Percentiles rank a stretch among this genome's conserved stretches.
phyloP scores from a whole-genome alignment of 176 grass and related monocot genomes.

The Secale cereale region DNA sequence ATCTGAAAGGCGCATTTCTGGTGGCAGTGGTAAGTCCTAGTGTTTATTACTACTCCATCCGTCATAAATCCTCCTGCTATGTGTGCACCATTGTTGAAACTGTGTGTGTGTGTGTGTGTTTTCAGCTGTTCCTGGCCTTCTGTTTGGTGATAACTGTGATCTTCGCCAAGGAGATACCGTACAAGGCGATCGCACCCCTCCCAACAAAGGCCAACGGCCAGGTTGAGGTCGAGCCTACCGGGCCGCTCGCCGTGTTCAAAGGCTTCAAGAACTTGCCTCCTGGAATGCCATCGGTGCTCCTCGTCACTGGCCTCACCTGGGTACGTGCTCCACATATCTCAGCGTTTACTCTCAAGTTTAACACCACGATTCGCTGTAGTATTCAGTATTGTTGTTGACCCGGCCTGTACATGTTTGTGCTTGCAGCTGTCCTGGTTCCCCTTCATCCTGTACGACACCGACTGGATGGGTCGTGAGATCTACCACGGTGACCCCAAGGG shows the following conservation, averaged over 20 bases:
- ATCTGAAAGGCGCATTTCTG: slow-evolving; percentile 87
- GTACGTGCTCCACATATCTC: slow-evolving; percentile 19
- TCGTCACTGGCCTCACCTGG: slow-evolving; percentile 87
- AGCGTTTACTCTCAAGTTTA: not conserved
- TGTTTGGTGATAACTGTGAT: slow-evolving; percentile 52
- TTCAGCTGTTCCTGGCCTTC: slow-evolving; percentile 56
- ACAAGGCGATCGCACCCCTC: slow-evolving; percentile 27
- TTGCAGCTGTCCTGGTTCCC: slow-evolving; percentile 89
- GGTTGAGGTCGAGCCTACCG: slow-evolving; percentile 23
- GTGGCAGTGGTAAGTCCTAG: slow-evolving; percentile 67
- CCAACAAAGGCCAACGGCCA: slow-evolving; percentile 43
- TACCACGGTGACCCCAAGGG: slow-evolving; percentile 87
- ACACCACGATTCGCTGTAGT: not conserved
- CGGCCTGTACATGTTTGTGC: too few relatives aligned
- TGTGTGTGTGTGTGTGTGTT: not conserved
- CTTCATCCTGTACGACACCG: slow-evolving; percentile 95
- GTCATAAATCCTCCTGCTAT: not conserved
- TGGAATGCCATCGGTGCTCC: slow-evolving; percentile 86
- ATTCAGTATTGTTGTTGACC: slow-evolving; percentile 6
- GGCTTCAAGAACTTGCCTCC: slow-evolving; percentile 74
- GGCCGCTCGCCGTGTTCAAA: slow-evolving; percentile 32
- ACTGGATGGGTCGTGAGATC: slow-evolving; percentile 98
- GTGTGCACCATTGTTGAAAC: not conserved
- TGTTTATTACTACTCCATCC: too few relatives aligned
- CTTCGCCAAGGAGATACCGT: slow-evolving; percentile 65